Base-by-base conservation (phyloP, 169 alveolate species). In the Theileria luwenshuni region DNA sequence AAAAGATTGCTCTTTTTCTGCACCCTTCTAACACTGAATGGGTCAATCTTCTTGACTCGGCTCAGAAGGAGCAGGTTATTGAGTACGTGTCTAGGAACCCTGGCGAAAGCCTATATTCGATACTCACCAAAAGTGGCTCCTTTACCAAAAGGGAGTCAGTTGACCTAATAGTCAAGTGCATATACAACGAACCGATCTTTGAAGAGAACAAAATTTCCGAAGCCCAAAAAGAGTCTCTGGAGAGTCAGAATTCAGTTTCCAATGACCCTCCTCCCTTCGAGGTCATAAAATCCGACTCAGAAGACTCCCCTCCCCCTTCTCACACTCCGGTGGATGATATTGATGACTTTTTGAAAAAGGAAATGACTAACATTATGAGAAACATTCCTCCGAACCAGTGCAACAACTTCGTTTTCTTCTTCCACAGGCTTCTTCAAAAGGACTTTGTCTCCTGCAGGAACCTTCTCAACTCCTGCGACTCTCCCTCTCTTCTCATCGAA, bases 121-220 rank as follows among this genome's bases (percentile, higher is more conserved):
- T 79, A 21, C 38, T 79, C 49, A 69, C 72, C 32, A 38, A 51
- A 13, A 72, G 84, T 65, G 76, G 76, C 10, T 83, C 87, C n/a
- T 69, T 71, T 51, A 42, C 51, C 12, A 71, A 62, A 21, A 25
- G 27, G 8, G 71, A 72, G 45, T 75, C 83, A 6, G 51, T 38
- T 28, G 70, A 32, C n/a, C 21, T 79, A 6, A 23, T 77, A 23
- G 48, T 49, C 77, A 56, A 27, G 10, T 38, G 45, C 45, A 38
- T 38, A 5, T 10, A 38, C 45, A 38, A 38, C 45, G 45, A 38
- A 5, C 45, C 45, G 5, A 5, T 7, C 17, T 27, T 51, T 10
- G 35, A 3, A 60, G 13, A 33, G 30, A 60, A 21, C 17, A 28
- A 28, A 5, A 6, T 33, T 60, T 3, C 69, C 12, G 3, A 3